These are phyloP conservation scores for Globisporangium ultimum DNA, from an alignment of 352 stramenopile genomes.

Conservation along the genomic window DNA sequence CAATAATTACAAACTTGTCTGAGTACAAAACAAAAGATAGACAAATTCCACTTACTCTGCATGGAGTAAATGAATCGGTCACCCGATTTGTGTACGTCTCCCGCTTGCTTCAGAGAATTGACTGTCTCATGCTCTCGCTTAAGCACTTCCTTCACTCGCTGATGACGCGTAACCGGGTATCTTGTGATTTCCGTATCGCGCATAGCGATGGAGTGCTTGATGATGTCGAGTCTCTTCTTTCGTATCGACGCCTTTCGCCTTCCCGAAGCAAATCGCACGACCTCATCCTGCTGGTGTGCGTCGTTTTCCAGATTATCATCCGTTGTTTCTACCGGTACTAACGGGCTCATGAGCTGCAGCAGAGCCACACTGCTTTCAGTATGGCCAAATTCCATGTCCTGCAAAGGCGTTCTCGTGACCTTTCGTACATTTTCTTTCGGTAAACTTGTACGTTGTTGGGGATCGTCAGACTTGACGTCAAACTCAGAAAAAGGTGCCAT, in stretches of 20 bases:
- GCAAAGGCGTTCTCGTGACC: slow-evolving; percentile 2
- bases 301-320: neutral
- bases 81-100: neutral
- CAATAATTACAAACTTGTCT: neutral
- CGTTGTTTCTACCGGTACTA: slow-evolving; percentile 1
- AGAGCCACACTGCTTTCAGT: neutral
- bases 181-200: slow-evolving; percentile 11
- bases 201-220: slow-evolving; percentile 8
- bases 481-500: slow-evolving; percentile 13
- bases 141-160: neutral
- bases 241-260: slow-evolving; percentile 2
- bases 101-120: neutral
- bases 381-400: slow-evolving; percentile 9
- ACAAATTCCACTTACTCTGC: slow-evolving; percentile 8
- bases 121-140: neutral
- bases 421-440: neutral
- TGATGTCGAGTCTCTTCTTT: slow-evolving; percentile 11
- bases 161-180: neutral
- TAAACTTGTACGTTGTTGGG: neutral
- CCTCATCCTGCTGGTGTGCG: neutral
- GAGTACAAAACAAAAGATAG: neutral
- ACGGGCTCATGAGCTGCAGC: slow-evolving; percentile 8
- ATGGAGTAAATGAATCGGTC: slow-evolving; percentile 11
- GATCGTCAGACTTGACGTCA: neutral
- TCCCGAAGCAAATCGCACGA: neutral